A percentile compares a stretch with the other conserved stretches of the same genome.
Conservation (phyloP, 2,329 filamentous ascomycete species). For the Aspergillus fijiensis region DNA sequence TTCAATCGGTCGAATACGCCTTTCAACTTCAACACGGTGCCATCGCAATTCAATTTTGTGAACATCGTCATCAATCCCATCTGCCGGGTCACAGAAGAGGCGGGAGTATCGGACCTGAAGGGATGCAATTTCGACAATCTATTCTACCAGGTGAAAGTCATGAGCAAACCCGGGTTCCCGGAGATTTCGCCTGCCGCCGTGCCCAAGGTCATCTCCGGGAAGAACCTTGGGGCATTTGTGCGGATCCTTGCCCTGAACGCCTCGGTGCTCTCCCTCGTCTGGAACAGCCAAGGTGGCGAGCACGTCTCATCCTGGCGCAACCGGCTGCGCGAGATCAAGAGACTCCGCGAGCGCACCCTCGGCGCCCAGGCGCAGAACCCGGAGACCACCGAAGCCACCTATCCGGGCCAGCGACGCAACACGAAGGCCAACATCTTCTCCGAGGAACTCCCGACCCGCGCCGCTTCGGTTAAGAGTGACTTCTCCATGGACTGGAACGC, state of each 20-base stretch:
- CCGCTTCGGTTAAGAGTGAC: slow-evolving; percentile 33
- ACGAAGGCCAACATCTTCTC: slow-evolving; percentile 41
- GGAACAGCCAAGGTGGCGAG: slow-evolving; percentile 71
- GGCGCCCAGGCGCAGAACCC: slow-evolving; percentile 29
- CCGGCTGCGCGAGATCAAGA: slow-evolving; percentile 79
- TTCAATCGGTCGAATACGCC: slow-evolving; percentile 94
- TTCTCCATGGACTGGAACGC: slow-evolving; percentile 40
- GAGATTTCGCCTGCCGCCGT: slow-evolving; percentile 87
- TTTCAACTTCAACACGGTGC: slow-evolving; percentile 88
- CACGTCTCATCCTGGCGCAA: slow-evolving; percentile 88
- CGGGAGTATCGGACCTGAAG: slow-evolving; percentile 36
- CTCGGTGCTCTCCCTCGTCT: slow-evolving; percentile 90
- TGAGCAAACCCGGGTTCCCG: slow-evolving; percentile 85
- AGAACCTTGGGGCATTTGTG: slow-evolving; percentile 79
- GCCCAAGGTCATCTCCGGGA: slow-evolving; percentile 82
- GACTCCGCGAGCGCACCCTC: slow-evolving; percentile 64
- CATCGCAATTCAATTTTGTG: slow-evolving; percentile 93
- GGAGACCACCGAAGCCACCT: slow-evolving; percentile 33
- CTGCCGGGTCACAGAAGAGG: slow-evolving; percentile 37
- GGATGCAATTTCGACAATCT: slow-evolving; percentile 37
- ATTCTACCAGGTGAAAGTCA: slow-evolving; percentile 87
- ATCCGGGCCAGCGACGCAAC: slow-evolving; percentile 35
- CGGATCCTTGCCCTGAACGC: slow-evolving; percentile 88
- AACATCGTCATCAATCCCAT: slow-evolving; percentile 95
- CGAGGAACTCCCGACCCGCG: slow-evolving; percentile 36